phyloP scores from a whole-genome alignment of 106 monocot species.

The Posidonia australis region DNA sequence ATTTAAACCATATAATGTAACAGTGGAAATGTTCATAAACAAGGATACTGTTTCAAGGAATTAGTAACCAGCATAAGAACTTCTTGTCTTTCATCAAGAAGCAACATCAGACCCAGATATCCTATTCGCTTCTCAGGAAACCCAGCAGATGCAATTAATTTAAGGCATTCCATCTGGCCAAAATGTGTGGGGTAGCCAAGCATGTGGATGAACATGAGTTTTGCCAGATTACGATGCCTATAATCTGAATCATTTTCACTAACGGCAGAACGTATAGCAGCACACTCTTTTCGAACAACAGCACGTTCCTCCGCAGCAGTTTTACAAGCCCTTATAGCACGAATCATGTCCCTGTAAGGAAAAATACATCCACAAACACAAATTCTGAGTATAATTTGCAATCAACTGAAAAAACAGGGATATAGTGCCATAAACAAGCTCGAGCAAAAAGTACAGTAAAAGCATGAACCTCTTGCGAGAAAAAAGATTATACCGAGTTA shows the following conservation, averaged over 20 bases:
- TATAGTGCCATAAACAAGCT: no score
- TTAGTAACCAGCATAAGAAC: slow-evolving; percentile 99
- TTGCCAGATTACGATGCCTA: slow-evolving; percentile 90
- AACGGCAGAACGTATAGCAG: slow-evolving; percentile 88
- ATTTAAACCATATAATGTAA: no score
- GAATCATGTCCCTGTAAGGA: slow-evolving; percentile 87
- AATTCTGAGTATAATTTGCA: no score
- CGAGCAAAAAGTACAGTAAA: no score
- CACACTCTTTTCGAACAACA: slow-evolving; percentile 98
- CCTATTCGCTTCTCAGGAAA: slow-evolving; percentile 98
- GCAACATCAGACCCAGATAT: slow-evolving; percentile 95
- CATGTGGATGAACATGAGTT: slow-evolving; percentile 99
- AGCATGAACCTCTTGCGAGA: no score
- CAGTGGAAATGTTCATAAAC: background rate
- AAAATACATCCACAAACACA: background rate
- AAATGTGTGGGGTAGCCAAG: slow-evolving; percentile 93
- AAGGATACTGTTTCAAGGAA: slow-evolving; percentile 98
- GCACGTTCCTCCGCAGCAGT: slow-evolving; percentile 98
- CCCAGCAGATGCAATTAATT: slow-evolving; percentile 80
- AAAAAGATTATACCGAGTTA: no score
- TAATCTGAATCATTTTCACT: slow-evolving; percentile 98
- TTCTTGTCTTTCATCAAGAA: slow-evolving; percentile 99
- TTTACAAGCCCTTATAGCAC: slow-evolving; percentile 95
- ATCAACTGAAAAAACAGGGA: no score
- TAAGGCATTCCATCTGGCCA: slow-evolving; percentile 99